Evolutionary conservation across 306 rosid species (phyloP), one percentile per base, ranked within the genome.

Genomic region (Sechiopsis laciniata): DNA sequence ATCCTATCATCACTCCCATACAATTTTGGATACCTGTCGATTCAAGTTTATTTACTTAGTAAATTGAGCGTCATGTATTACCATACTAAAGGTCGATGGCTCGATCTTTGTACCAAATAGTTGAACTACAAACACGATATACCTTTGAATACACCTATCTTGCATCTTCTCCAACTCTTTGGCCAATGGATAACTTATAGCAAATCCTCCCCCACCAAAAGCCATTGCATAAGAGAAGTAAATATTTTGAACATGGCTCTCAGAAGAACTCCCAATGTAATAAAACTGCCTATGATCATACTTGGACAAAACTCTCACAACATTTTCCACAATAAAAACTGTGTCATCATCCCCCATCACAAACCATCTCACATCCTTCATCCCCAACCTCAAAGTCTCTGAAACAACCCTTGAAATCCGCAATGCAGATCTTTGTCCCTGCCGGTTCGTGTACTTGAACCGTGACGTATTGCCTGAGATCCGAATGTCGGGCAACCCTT

Each of bases 261-360:
- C 99, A 2, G 99, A 91, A 2, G 95, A 84, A 77, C 95, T 86
- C 15, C 97, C 99, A 35, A 94, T 62, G 52, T 94, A 94, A 81
- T 87, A 91, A 55, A 94, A 83, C 40, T 91, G 87, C 3, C 84
- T 82, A 50, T 94, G 96, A 11, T 94, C 92, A 24, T 94, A 91
- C 76, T 91, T 91, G 0, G 82, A 73, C 21, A 94, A 81, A 55
- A 86, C 69, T 46, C 92, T 86, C 55, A 88, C 87, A 74, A 89
- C 75, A 78, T 94, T 94, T 1, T 94, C 94, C 11, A 89, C 96
- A 17, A 89, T 50, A 50, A 94, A 94, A 19, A 94, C 84, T 8
- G 97, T 94, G 81, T 91, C 97, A 72, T 94, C 99, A 15, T 94
- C 48, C 48, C 99, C 96, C 97, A 94, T 89, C 22, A 94, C 90